Base-by-base conservation (phyloP, 2,329 filamentous ascomycete species). In the Colletotrichum nymphaeae region DNA sequence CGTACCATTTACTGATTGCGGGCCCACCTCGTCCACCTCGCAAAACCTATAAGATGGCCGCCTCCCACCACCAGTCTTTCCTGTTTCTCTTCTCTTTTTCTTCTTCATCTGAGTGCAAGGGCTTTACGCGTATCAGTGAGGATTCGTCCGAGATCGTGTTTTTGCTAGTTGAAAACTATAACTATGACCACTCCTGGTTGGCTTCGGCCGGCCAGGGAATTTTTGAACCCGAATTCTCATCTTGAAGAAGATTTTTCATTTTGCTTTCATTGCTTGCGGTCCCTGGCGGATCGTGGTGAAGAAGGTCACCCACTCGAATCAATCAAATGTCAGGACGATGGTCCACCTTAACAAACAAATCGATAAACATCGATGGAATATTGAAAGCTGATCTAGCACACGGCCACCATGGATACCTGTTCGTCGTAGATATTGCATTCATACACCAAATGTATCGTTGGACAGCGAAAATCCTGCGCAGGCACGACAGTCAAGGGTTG, bases 151-250 rank as follows among this genome's bases (percentile, higher is more conserved):
- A 95, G 92, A 91, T 90, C 89, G 90, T 90, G 89, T 94, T 94
- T 93, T 94, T 94, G 93, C 93, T 94, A 94, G 92, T 94, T 94
- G 92, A 93, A 93, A 94, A 93, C 92, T 94, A 93, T 35, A 35
- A 35, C 32, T 35, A 35, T 35, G 32, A 35, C 32, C 32, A 35
- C 32, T 35, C 87, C 87, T 88, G 85, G 79, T 88, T 89, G 90
- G 92, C 89, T 89, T 88, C 87, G 86, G 89, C 87, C 88, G 89
- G 90, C 85, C 86, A 89, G 88, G 92, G 93, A 95, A 95, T 95
- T 92, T 95, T 95, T 94, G 92, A 86, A 89, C 79, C 80, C 59
- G 11, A 35, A 30, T 65, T 80, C 79, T 78, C 32, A 35, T 83
- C 78, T 78, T 75, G 75, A 81, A 77, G 76, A 79, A 60, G 62